phyloP scores from a whole-genome alignment of 345 rosid genomes.

The Alliaria petiolata region DNA sequence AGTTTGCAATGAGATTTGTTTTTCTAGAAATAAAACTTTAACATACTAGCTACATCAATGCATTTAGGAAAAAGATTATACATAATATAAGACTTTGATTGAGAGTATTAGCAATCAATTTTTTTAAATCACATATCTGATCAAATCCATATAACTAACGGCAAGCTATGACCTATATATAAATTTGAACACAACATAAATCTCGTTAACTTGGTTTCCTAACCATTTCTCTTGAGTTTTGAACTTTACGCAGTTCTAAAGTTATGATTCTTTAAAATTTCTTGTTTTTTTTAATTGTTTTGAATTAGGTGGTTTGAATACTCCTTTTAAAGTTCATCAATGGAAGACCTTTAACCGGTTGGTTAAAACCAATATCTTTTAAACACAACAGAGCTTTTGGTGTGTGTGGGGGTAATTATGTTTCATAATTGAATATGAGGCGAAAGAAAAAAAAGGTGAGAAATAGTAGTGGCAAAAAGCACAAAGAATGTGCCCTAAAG shows the following conservation, averaged over 20 bases:
- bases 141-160: not conserved
- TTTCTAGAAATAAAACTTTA: not conserved
- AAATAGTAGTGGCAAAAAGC: conserved; percentile 21
- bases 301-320: not conserved
- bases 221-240: not conserved
- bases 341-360: too few species aligned
- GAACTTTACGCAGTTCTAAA: not conserved
- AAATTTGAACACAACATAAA: not conserved
- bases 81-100: not conserved
- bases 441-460: conserved; percentile 2
- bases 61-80: not conserved
- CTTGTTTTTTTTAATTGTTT: too few species aligned
- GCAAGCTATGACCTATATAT: not conserved
- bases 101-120: not conserved
- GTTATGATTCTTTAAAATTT: not conserved
- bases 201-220: not conserved
- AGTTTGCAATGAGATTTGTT: not conserved
- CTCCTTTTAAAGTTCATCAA: not conserved
- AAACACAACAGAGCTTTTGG: conserved; percentile 2
- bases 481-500: conserved; percentile 29
- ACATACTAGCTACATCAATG: not conserved
- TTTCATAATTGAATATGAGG: conserved; percentile 10
- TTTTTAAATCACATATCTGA: not conserved
- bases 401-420: conserved; percentile 24
- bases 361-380: not conserved